phyloP scores from a whole-genome alignment of 768 basidiomycete species.

The Sarcodon aspratus region DNA sequence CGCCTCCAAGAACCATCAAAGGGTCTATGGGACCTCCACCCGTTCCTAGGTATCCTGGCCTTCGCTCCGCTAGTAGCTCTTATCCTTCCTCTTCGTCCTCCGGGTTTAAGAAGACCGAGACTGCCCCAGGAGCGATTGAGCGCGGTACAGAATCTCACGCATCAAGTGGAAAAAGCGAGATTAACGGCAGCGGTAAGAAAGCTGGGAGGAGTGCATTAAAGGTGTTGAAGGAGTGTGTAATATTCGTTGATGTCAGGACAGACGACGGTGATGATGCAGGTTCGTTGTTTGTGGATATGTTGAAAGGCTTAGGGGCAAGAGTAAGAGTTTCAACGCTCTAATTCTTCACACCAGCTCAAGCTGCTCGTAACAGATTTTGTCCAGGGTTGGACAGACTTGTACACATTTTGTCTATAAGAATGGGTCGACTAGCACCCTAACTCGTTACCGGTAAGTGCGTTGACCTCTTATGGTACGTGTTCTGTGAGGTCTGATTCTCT shows the following conservation, averaged over 20 bases:
- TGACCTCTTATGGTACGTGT: background rate
- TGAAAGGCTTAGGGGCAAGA: conserved; percentile 69
- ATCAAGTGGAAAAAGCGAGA: conserved; percentile 17
- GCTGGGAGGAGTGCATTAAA: conserved; percentile 22
- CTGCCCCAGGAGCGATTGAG: conserved; percentile 4
- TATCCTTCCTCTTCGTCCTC: conserved; percentile 18
- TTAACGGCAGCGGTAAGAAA: conserved; percentile 9
- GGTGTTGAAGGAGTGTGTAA: conserved; percentile 59
- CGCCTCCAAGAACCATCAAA: conserved; percentile 12
- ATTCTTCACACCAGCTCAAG: background rate
- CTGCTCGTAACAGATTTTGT: conserved; percentile 33
- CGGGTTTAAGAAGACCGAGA: conserved; percentile 8
- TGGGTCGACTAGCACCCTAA: conserved; percentile 62
- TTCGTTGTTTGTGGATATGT: conserved; percentile 73
- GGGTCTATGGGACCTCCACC: conserved; percentile 36
- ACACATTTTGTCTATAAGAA: conserved; percentile 86
- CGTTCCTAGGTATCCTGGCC: conserved; percentile 21
- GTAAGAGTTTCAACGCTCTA: conserved; percentile 28
- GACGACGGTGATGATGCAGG: conserved; percentile 74
- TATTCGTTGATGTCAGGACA: conserved; percentile 77
- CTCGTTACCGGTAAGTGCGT: conserved; percentile 48
- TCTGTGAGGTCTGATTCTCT: background rate
- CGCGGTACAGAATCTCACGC: conserved; percentile 9
- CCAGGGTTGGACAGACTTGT: conserved; percentile 58
- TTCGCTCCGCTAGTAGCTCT: conserved; percentile 30